Base-by-base conservation (phyloP, 2,329 filamentous ascomycete species). In the Metarhizium guizhouense region DNA sequence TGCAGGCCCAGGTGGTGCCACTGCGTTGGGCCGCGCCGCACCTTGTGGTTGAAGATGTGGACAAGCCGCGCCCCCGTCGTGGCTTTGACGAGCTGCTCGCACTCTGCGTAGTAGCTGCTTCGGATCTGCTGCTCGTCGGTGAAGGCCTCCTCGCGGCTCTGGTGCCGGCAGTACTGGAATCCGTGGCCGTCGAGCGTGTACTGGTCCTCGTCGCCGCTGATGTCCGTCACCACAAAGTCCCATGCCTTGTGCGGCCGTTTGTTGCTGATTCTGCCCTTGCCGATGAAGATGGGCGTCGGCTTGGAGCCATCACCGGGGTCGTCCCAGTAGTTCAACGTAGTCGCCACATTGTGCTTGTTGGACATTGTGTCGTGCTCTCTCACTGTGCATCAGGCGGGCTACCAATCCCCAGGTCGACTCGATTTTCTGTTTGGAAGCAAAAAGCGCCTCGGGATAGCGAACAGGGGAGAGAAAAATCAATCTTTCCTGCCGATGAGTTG, bases 1-100 rank as follows among this genome's bases (percentile, higher is more conserved):
- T 85, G 29, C 76, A 83, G 55, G 73, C 84, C 82, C 73, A 86
- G 67, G 63, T 86, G 87, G 65, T 84, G 82, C 85, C 86, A 90
- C 55, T 74, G 65, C 3, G 72, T 69, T 6, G 71, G 72, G 0
- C 72, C 72, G 48, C 69, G 67, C 40, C 88, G 82, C 61, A 89
- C 83, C 11, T 86, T 90, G 69, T 90, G 84, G 70, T 90, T 86
- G 72, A 90, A 90, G 56, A 90, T 70, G 54, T 86, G 71, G 8
- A 90, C 74, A n/a, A 77, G 75, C 13, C 63, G 58, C n/a, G 84
- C 77, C 3, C 81, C 79, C 29, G 84, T 85, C 2, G 68, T 75
- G 2, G 81, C 76, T 54, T 84, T 85, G 0, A 92, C 65, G 30
- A 92, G 70, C 53, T 81, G 70, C 67, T 86, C 83, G 25, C 88